Percentiles rank a stretch among this genome's conserved stretches.
phyloP scores from a whole-genome alignment of 2,329 filamentous ascomycete genomes.

The Trichophaea hybrida region DNA sequence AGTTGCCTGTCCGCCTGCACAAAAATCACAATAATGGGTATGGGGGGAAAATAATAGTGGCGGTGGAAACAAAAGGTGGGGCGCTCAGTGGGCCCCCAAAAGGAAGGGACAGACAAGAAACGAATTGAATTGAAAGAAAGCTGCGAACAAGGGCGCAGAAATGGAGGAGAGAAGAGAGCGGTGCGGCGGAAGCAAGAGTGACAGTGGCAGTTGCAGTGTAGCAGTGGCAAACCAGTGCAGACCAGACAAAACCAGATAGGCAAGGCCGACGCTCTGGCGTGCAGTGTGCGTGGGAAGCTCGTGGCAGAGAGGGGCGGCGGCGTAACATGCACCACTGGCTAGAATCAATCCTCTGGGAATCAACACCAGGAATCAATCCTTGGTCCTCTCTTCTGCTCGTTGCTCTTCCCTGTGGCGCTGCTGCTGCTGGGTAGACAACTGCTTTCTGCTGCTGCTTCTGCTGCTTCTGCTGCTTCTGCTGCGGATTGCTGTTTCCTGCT shows the following conservation, averaged over 20 bases:
- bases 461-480: too few relatives aligned
- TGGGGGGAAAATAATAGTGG: neutral
- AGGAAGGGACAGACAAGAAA: constrained; percentile 13
- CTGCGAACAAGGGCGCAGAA: constrained; percentile 32
- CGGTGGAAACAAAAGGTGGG: neutral
- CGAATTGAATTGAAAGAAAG: constrained; percentile 5
- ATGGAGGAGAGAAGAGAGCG: constrained; percentile 26
- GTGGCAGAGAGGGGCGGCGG: neutral
- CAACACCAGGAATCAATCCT: neutral
- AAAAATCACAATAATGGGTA: neutral
- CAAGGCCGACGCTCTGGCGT: neutral
- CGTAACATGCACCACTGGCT: neutral
- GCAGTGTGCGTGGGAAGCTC: constrained; percentile 1
- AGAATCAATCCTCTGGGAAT: neutral
- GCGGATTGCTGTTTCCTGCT: neutral
- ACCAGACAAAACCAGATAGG: neutral
- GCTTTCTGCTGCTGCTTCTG: too few relatives aligned
- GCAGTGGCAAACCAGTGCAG: neutral
- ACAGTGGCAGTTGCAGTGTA: neutral
- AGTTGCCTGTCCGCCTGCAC: neutral
- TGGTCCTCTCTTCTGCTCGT: neutral
- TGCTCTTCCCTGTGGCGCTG: neutral
- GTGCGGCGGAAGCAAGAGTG: neutral
- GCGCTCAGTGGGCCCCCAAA: neutral
- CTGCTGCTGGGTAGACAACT: too few relatives aligned